Evolutionary conservation across 805 yeast species (phyloP), one percentile per base, ranked within the genome.

Genomic region (Kodamaea kaohsiungensis): DNA sequence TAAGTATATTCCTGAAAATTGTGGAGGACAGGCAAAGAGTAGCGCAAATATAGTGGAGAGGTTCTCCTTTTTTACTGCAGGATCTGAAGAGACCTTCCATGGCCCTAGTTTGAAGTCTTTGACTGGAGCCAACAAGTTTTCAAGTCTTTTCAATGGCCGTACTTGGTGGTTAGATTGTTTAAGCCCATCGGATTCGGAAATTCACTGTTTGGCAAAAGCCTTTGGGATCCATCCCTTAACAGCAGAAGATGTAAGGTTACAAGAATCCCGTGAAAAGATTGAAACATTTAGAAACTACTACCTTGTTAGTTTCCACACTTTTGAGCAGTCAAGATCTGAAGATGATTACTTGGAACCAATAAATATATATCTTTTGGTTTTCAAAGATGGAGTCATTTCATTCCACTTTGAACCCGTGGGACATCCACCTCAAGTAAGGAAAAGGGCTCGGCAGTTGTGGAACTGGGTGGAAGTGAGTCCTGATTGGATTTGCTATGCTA

Each of bases 311-410:
- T 61, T 61, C 58, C 65, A 63, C 35, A 60, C 65, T 0, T 61
- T 63, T 42, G 65, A 61, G 58, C 45, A 50, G 16, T 64, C 66
- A 48, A 96, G 85, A 67, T 82, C 89, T 52, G 35, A 30, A 9
- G 95, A 88, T 62, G 96, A 90, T 58, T 92, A 88, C 68, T 74
- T 88, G 65, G 95, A 88, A 63, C 92, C 92, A 25, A 85, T 88
- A 61, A 86, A 86, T 63, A 87, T 88, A 30, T 88, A 88, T 69
- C 77, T 84, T 60, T 81, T 84, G 43, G 88, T 84, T 1, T 84
- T 84, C 70, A 70, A 79, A 30, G 84, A 81, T 18, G 89, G 88
- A 9, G 75, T 85, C 17, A 65, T 84, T 16, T 75, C 86, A 2
- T 85, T 84, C 73, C 88, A 84, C 63, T 83, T 79, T 61, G 70